Evolutionary conservation across 306 rosid species (phyloP).

Genomic region (Castanospermum australe): DNA sequence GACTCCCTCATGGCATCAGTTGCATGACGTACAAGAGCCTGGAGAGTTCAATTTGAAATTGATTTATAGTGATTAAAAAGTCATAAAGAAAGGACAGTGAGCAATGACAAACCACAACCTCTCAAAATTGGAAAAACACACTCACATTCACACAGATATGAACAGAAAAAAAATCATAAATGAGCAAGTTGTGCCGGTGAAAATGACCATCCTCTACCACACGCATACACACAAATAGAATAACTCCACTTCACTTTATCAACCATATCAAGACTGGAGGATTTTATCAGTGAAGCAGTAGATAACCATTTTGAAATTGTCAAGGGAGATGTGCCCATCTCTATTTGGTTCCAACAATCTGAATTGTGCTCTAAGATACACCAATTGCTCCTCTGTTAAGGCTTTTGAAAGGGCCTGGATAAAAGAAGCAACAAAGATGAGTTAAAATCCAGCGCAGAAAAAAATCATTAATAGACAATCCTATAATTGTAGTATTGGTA

Average conservation of each 20-base stretch:
- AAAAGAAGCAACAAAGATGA: conserved; percentile 5
- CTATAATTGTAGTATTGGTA: not conserved
- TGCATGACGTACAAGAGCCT: conserved; percentile 81
- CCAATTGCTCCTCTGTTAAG: conserved; percentile 79
- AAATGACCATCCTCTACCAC: too few species aligned
- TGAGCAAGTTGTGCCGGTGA: not conserved
- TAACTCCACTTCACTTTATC: not conserved
- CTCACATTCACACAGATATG: not conserved
- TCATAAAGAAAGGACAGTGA: not conserved
- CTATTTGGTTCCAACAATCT: conserved; percentile 79
- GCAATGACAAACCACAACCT: not conserved
- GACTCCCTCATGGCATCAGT: conserved; percentile 93
- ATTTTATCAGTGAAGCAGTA: conserved; percentile 29
- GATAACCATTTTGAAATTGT: conserved; percentile 81
- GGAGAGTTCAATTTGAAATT: conserved; percentile 32
- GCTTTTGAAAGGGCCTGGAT: conserved; percentile 94
- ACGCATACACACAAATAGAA: too few species aligned
- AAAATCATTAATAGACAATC: not conserved
- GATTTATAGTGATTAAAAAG: conserved; percentile 7
- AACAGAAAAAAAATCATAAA: not conserved
- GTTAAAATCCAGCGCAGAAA: conserved; percentile 19
- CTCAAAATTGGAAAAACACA: not conserved
- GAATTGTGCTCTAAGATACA: conserved; percentile 88
- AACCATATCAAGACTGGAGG: conserved; percentile 17
- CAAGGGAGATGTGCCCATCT: conserved; percentile 72